Evolutionary conservation across 352 stramenopile genomes (phyloP), one percentile per base, ranked within the genome.

Genomic region (Globisporangium nunn): DNA sequence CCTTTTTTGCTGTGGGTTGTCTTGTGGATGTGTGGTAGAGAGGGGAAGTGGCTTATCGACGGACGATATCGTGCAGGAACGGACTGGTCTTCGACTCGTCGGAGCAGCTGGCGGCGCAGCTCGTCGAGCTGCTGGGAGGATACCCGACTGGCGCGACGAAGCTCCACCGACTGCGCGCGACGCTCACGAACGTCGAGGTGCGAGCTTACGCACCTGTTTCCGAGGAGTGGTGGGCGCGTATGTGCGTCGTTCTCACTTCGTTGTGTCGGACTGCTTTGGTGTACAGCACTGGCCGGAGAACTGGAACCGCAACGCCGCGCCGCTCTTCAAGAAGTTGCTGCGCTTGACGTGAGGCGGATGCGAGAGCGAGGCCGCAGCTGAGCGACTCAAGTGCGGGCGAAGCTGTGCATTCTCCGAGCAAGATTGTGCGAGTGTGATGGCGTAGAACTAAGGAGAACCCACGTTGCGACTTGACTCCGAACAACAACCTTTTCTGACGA

Each of bases 231-330:
- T 17, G 37, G 37, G 31, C 6, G 8, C 6, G 31, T 6, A 8
- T 37, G 31, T 37, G 1, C 2, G 10, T 11, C 11, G 37, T 15
- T 11, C 43, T 48, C 43, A 47, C 41, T 23, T 17, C 7, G n/a
- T 4, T 28, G 15, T 10, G 14, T 41, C 37, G 44, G 8, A 28
- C 4, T 52, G 17, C 10, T 40, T 12, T 48, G n/a, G 5, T 6
- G 41, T 35, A 12, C 37, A 89, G 82, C 82, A 91, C 46, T 91
- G 80, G 82, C 80, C 80, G 2, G 75, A 89, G 55, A 87, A 89
- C 63, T 93, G 82, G 82, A 72, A 65, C 14, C 74, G 75, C 46
- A 65, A 81, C 31, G 82, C 80, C 3, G 70, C 71, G 4, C 79
- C 82, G 6, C 55, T 88, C 4, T 93, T 93, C 62, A 71, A 71